Base-by-base conservation (phyloP, 2,329 filamentous ascomycete species). In the Monilinia laxa region DNA sequence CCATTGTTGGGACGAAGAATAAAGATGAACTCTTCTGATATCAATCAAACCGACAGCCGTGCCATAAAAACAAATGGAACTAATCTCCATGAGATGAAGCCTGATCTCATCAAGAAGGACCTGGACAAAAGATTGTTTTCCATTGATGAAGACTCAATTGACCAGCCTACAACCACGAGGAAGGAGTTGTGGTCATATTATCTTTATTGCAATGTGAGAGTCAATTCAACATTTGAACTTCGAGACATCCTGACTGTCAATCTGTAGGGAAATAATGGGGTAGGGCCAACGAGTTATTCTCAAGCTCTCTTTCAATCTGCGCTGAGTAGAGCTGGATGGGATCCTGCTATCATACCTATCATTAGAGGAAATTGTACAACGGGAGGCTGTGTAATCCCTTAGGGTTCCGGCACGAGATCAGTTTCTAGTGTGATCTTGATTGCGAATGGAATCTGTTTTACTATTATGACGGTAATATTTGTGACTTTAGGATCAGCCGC, bases 121-220 rank as follows among this genome's bases (percentile, higher is more conserved):
- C 68, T 69, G 60, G 78, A 77, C 66, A 76, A 79, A 52, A 74
- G 73, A 51, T 69, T 80, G 3, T 79, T 79, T 56, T 75, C 76
- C 4, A 73, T 76, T 3, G 76, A 78, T 59, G 77, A 78, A 64
- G 74, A 77, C 64, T 70, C 74, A 2, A 76, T 75, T 65, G 73
- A 76, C 10, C 77, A 79, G 60, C 78, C 79, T 10, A 78, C 78
- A 20, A 80, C 78, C 6, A 78, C 77, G 3, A 75, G 75, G 23
- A 78, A 74, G 67, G 79, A 80, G 63, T 69, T 80, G 4, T 80
- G 78, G 78, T 77, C 78, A 7, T 80, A 80, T 60, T 80, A 80
- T 67, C 76, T 80, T 16, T 80, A 80, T 67, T 80, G 79, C 67
- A 80, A 80, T 65, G 79, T 73, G 63, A 62, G 62, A 57, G 45